Conservation (phyloP, 2,329 filamentous ascomycete species). For the Amphichorda felina region DNA sequence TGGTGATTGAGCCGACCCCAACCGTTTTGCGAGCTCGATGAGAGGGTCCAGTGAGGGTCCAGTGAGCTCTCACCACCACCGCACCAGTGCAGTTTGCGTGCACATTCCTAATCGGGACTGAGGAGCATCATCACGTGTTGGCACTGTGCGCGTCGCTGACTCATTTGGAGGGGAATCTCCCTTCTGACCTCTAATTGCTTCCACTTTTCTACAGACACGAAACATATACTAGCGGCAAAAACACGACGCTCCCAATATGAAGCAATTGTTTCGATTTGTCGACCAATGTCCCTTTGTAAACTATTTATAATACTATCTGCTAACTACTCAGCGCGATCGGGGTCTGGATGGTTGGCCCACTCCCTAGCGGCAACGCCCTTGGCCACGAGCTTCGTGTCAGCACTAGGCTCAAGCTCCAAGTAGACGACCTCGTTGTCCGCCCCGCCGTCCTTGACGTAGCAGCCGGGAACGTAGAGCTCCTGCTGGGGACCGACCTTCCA, state of each 20-base stretch:
- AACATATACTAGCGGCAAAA: no score
- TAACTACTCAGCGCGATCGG: slow-evolving; percentile 1
- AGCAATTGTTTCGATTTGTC: no score
- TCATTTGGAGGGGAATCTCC: no score
- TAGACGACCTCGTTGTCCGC: slow-evolving; percentile 26
- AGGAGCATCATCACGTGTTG: no score
- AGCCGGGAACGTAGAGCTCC: slow-evolving; percentile 31
- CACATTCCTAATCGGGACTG: neutral
- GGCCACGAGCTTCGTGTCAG: slow-evolving; percentile 1
- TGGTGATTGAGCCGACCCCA: slow-evolving; percentile 1
- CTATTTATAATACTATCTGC: neutral
- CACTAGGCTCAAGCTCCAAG: slow-evolving; percentile 27
- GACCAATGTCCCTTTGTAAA: no score
- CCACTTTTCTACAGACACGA: no score
- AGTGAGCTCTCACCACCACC: neutral
- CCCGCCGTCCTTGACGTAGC: slow-evolving; percentile 12
- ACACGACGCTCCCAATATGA: no score
- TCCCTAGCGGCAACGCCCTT: slow-evolving; percentile 5
- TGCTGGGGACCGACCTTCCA: slow-evolving; percentile 36
- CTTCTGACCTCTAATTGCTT: no score
- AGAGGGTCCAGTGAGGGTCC: neutral
- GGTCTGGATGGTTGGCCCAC: slow-evolving; percentile 7
- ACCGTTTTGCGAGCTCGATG: neutral
- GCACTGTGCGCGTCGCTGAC: no score
- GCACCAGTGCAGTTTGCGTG: neutral